Percentiles rank a stretch among this genome's conserved stretches.
phyloP scores from a whole-genome alignment of 441 rosid species.

The Arabidopsis lyrata region DNA sequence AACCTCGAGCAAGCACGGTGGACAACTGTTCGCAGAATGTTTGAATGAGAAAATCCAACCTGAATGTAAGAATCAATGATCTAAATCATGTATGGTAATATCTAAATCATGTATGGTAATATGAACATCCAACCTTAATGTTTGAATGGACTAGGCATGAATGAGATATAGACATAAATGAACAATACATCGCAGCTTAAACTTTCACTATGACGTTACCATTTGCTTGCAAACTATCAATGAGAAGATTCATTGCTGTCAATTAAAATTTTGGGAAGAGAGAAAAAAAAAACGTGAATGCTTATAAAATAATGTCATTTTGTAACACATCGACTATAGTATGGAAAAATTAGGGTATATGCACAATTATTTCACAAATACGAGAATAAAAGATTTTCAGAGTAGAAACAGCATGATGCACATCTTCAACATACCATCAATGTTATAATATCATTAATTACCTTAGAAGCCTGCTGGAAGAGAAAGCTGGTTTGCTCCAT shows the following conservation, averaged over 20 bases:
- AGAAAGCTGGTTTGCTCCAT: slow-evolving; percentile 99
- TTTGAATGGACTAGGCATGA: slow-evolving; percentile 29
- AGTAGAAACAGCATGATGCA: slow-evolving; percentile 23
- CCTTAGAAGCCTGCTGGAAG: slow-evolving; percentile 99
- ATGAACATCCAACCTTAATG: slow-evolving; percentile 78
- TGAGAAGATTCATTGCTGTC: not conserved
- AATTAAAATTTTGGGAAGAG: not conserved
- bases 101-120: slow-evolving; percentile 43
- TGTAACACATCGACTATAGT: not conserved
- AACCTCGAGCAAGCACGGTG: slow-evolving; percentile 82
- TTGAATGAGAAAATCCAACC: slow-evolving; percentile 98
- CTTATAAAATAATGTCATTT: slow-evolving; percentile 6
- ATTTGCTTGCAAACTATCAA: slow-evolving; percentile 15
- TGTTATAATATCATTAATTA: slow-evolving; percentile 38
- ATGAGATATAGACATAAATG: slow-evolving; percentile 9
- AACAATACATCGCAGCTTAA: slow-evolving; percentile 4
- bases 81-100: slow-evolving; percentile 48
- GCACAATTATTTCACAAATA: slow-evolving; percentile 11
- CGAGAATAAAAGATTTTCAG: slow-evolving; percentile 10
- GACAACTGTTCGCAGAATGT: slow-evolving; percentile 79
- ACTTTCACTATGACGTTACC: not conserved
- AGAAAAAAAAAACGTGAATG: not conserved
- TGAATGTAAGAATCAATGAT: slow-evolving; percentile 43
- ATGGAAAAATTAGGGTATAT: not conserved
- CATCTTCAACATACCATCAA: slow-evolving; percentile 22